Percentiles rank a stretch among this genome's conserved stretches.
Evolutionary conservation across 2,329 filamentous ascomycete species (phyloP).

Genomic region (Diplodia corticola): DNA sequence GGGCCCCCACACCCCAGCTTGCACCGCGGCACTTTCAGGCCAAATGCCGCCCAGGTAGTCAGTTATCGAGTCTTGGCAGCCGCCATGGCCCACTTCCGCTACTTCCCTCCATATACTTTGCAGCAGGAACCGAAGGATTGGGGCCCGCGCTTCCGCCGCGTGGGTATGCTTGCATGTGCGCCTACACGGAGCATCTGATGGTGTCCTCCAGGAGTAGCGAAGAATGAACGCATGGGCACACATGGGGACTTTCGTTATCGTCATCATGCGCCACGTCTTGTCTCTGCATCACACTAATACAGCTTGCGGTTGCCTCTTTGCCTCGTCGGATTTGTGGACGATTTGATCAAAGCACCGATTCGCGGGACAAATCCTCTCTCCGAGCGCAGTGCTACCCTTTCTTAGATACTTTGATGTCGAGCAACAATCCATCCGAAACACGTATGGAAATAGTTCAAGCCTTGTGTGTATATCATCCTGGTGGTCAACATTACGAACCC

Average conservation of each 20-base stretch:
- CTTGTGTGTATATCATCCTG: not conserved
- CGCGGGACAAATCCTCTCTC: not conserved
- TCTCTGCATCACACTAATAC: not conserved
- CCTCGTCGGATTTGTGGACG: not conserved
- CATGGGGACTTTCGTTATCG: not conserved
- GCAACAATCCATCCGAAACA: not conserved
- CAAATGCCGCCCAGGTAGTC: not conserved
- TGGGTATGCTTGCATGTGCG: conserved; percentile 3
- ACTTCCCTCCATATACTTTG: conserved; percentile 5
- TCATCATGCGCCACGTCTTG: not conserved
- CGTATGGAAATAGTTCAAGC: not conserved
- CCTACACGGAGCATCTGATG: not conserved
- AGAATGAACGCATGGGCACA: not conserved
- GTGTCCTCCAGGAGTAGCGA: not conserved
- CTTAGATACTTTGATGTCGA: not conserved
- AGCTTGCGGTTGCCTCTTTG: not conserved
- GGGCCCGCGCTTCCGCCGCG: conserved; percentile 4
- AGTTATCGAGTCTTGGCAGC: not conserved
- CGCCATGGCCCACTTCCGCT: not conserved
- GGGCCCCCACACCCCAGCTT: not conserved
- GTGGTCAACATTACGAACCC: not conserved
- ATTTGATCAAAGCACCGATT: not conserved
- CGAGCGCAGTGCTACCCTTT: not conserved
- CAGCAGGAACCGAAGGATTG: conserved; percentile 4
- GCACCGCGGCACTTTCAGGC: not conserved